Conservation (phyloP, 2,329 filamentous ascomycete species). For the Trichoderma polysporum region DNA sequence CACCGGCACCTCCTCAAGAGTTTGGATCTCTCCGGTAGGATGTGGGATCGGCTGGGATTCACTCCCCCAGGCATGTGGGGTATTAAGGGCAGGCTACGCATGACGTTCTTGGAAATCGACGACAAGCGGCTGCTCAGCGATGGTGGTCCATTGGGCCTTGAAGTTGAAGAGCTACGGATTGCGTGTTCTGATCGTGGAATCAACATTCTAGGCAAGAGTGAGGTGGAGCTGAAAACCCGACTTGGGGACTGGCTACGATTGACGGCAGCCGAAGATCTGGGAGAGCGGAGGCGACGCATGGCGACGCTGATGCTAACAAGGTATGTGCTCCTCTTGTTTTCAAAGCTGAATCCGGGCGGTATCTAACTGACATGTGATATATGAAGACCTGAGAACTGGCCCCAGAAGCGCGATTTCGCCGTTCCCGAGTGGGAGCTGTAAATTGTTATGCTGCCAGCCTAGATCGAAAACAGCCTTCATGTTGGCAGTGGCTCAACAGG, state of each 20-base stretch:
- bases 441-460: neutral
- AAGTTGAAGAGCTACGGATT: constrained; percentile 63
- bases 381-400: constrained; percentile 42
- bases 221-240: constrained; percentile 52
- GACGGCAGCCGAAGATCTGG: constrained; percentile 40
- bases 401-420: constrained; percentile 41
- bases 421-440: constrained; percentile 45
- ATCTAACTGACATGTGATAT: neutral
- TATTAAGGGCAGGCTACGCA: constrained; percentile 50
- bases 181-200: constrained; percentile 71
- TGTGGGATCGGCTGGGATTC: constrained; percentile 53
- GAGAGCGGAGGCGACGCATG: constrained; percentile 41
- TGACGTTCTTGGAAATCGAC: constrained; percentile 68
- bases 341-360: neutral
- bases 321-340: constrained; percentile 31
- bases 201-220: constrained; percentile 55
- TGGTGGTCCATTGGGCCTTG: constrained; percentile 58
- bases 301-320: constrained; percentile 43
- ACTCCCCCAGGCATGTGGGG: constrained; percentile 53
- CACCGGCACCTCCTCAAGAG: constrained; percentile 43
- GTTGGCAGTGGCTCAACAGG: neutral
- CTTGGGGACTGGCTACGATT: constrained; percentile 51
- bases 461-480: neutral
- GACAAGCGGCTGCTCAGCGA: constrained; percentile 65
- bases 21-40: constrained; percentile 45